Base-by-base conservation (phyloP, 805 yeast genomes). In the Wickerhamomyces bisporus region DNA sequence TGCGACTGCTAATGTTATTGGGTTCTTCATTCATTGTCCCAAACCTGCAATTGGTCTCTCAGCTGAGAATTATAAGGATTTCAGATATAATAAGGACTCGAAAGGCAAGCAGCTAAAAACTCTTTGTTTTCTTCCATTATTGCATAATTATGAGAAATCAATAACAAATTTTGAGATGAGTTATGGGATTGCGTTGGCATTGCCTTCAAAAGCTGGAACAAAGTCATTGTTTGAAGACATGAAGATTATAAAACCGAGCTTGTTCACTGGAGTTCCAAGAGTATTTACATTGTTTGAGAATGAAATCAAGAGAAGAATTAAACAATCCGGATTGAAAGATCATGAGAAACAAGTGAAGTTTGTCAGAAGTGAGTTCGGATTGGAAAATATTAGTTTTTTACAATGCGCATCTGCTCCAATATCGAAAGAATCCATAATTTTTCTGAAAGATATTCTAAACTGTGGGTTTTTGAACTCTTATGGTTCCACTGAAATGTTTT, bases 361-460 rank as follows among this genome's bases (percentile, higher is more conserved):
- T 46, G 53, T 70, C n/a, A 49, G 60, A 24, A 40, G 45, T 36
- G 43, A 55, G 25, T 52, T 67, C 18, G 75, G 75, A 2, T 56
- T 70, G 46, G 64, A 61, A 17, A 61, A 67, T 30, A 44, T 62
- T 20, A 46, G 53, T 19, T 48, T 48, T 28, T 43, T 62, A 32
- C 50, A 60, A 36, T 52, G 65, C 35, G 81, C 84, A 5, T 72
- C 80, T 30, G 85, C 86, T 5, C 85, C 86, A 15, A 68, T 79
- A 41, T 66, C 78, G 24, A 65, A 70, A 14, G 74, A 68, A 36
- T 73, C 81, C 1, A 63, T 76, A 25, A 65, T 64, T 41, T 79
- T 77, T 56, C 57, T 79, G 45, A 73, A 70, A 51, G 72, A 75
- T 3, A 60, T 74, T 1, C 64, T 79, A 34, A 66, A 68, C 31